Base-by-base conservation (phyloP, 345 rosid genomes). In the Rubroshorea leprosula region DNA sequence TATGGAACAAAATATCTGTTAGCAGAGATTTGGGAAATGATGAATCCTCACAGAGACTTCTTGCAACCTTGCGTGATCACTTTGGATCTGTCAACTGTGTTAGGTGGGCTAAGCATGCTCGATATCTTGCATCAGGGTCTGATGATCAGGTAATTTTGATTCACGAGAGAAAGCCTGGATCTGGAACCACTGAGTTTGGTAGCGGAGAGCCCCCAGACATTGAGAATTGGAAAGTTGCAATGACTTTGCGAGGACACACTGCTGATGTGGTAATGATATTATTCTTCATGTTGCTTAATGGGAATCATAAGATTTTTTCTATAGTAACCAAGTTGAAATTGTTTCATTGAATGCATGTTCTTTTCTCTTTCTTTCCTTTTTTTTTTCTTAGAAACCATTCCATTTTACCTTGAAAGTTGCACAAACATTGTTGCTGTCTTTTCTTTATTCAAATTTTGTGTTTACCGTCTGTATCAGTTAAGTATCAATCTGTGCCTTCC, bases 71-170 rank as follows among this genome's bases (percentile, higher is more conserved):
- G 25, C 95, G 96, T 14, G 99, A 90, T 74, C 99, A 94, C 68
- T 94, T 90, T 73, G 99, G 99, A 35, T 94, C 96, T 9, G 99
- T 94, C n/a, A 94, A 94, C 72, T 94, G 99, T 69, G 90, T 94
- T 62, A 79, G 99, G 72, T 94, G 99, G 97, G 97, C 99, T 27
- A 94, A 90, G 80, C 90, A 90, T 63, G 86, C 97, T 14, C 75
- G 95, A 48, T 84, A 71, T 58, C 74, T 94, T 57, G 99, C 97
- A 51, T 90, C 99, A 11, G 96, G 96, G 29, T 94, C 97, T 62
- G 99, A 94, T 69, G 99, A 94, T 80, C 92, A 90, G 73, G 87
- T 81, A 64, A 87, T 94, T 81, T 73, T 83, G 63, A 64, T 87
- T 63, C 99, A 94, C 56, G 99, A 94, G 73, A 80, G 83, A 70